Evolutionary conservation across 23 red algal genomes (phyloP).

Genomic region (Gracilaria vermiculophylla): DNA sequence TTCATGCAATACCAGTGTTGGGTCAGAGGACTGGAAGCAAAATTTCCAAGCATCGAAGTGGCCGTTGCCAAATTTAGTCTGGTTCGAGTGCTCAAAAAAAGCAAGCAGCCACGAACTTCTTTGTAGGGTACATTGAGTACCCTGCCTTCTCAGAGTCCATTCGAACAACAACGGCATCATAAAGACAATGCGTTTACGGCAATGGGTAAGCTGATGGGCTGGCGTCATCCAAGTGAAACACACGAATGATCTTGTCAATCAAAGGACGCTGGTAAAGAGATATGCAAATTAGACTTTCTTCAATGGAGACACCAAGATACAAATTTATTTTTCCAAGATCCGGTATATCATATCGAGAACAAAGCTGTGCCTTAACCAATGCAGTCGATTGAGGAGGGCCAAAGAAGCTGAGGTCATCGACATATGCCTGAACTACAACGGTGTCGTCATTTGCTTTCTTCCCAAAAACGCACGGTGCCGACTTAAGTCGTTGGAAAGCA

Average conservation of each 20-base stretch:
- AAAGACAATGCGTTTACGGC: neutral
- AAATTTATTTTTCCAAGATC: constrained; percentile 24
- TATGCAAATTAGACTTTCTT: neutral
- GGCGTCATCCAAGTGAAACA: neutral
- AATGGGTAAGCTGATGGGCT: neutral
- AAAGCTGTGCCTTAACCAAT: neutral
- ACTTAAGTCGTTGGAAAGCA: neutral
- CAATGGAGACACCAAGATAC: constrained; percentile 18
- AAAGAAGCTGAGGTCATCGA: constrained; percentile 28
- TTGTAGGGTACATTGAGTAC: neutral
- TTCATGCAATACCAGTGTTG: too few species aligned
- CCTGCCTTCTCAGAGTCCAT: neutral
- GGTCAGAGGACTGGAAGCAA: too few species aligned
- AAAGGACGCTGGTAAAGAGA: constrained; percentile 12
- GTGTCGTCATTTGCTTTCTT: neutral
- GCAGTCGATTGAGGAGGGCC: neutral
- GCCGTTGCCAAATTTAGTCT: too few species aligned
- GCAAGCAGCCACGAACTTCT: too few species aligned
- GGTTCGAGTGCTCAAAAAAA: too few species aligned
- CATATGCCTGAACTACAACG: constrained; percentile 10
- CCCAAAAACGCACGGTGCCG: neutral
- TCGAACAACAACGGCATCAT: neutral
- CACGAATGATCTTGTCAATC: constrained; percentile 19
- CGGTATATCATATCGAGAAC: neutral
- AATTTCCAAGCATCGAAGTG: too few species aligned